Evolutionary conservation across 495 filamentous ascomycete genomes (phyloP), one percentile per base, ranked within the genome.

Genomic region (Podospora fimiseda): DNA sequence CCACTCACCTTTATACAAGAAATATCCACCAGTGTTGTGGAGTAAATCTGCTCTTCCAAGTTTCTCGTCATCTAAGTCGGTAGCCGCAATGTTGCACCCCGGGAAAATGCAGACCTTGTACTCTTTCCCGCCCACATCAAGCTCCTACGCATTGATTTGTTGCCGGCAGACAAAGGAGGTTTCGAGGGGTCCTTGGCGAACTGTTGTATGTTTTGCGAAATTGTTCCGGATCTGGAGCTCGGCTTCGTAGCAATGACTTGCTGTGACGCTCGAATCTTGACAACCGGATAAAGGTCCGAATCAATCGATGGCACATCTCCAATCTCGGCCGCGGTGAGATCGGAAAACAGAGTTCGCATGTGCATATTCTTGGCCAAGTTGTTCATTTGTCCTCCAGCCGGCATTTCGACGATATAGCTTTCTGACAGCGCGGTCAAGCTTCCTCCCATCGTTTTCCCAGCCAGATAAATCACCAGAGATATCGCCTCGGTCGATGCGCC

Each of bases 331-430:
- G 87, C 77, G 21, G 83, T 84, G 14, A 97, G 72, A 54, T 96
- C 88, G 14, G 88, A 84, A 63, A 97, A 96, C 9, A 99, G 69
- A 1, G 89, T 94, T 61, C 86, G 90, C 66, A 90, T 76, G 62
- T 81, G 85, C 50, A 77, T 74, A 54, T 77, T 77, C 57, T 80
- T 78, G 2, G 75, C 77, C 53, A 77, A 68, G 52, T 74, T 71
- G 21, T 80, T 72, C 58, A 86, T 80, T 23, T 79, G 81, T 44
- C 89, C 89, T 5, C 80, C 80, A 7, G 85, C 74, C 8, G 85
- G 80, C n/a, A 94, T 76, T 45, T 95, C 88, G 37, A 96, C 75
- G 14, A 83, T 76, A 68, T 86, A 96, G 23, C 78, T 83, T 69
- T 98, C 93, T 2, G 90, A 91, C 2, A 98, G 63, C 0, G 86